phyloP scores from a whole-genome alignment of 306 rosid genomes.

The Lathyrus sativus region DNA sequence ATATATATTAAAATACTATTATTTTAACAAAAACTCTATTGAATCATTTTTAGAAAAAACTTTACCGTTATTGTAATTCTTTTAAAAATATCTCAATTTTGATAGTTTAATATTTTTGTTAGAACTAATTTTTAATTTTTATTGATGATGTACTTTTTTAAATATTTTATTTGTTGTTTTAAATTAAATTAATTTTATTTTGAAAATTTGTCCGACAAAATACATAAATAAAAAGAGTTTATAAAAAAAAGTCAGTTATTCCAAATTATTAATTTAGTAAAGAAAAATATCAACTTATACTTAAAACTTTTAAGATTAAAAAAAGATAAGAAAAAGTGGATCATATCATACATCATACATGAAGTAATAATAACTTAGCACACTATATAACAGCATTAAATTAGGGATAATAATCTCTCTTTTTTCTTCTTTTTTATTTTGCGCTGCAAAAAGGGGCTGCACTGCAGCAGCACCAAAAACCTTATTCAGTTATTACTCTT shows the following conservation, averaged over 20 bases:
- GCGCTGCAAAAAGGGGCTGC: constrained; percentile 39
- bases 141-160: too few relatives aligned
- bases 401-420: neutral
- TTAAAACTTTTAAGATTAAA: neutral
- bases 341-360: constrained; percentile 14
- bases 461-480: constrained; percentile 16
- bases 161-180: too few relatives aligned
- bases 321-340: neutral
- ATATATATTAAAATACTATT: too few relatives aligned
- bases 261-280: neutral
- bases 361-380: constrained; percentile 20
- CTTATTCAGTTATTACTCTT: neutral
- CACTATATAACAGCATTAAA: constrained; percentile 42
- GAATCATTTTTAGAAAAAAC: too few relatives aligned
- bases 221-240: neutral
- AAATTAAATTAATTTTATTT: too few relatives aligned
- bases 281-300: neutral
- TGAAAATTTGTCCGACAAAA: too few relatives aligned
- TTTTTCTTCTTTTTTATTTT: constrained; percentile 4
- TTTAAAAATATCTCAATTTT: too few relatives aligned
- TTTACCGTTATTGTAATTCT: too few relatives aligned
- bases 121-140: too few relatives aligned
- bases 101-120: too few relatives aligned
- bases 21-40: too few relatives aligned
- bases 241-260: neutral